Conservation (phyloP, 208 protist species). For the Trypanosomatidae sp. region DNA sequence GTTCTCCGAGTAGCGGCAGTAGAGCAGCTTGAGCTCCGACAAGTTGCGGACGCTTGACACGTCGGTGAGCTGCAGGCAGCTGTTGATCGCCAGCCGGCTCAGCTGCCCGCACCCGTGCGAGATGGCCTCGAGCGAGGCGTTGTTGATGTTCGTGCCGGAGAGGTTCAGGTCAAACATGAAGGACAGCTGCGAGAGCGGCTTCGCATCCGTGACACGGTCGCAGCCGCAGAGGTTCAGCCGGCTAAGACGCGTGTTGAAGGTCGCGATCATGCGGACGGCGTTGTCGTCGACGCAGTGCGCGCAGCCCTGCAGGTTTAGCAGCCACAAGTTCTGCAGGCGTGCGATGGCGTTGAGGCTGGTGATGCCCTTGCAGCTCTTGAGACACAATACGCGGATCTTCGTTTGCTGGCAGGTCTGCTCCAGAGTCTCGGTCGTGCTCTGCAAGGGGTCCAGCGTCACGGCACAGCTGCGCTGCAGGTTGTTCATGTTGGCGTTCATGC, state of each 20-base stretch:
- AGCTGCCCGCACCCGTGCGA: constrained; percentile 54
- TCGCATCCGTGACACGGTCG: constrained; percentile 57
- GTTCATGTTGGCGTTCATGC: constrained; percentile 44
- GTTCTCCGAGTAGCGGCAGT: constrained; percentile 76
- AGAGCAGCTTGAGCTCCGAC: constrained; percentile 66
- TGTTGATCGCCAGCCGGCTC: constrained; percentile 77
- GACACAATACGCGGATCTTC: constrained; percentile 49
- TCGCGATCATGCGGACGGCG: constrained; percentile 53
- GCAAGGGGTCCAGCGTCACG: constrained; percentile 47
- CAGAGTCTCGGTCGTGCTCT: constrained; percentile 54
- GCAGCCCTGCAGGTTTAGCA: constrained; percentile 73
- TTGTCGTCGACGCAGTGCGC: constrained; percentile 50
- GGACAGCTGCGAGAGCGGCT: constrained; percentile 44
- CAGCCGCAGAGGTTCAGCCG: constrained; percentile 76
- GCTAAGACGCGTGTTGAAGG: constrained; percentile 54
- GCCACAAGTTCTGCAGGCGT: constrained; percentile 59
- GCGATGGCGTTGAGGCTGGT: constrained; percentile 48
- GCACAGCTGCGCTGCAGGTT: constrained; percentile 35
- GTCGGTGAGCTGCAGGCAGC: constrained; percentile 52
- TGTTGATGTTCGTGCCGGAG: constrained; percentile 50
- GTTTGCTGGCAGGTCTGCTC: constrained; percentile 60
- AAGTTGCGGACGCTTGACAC: constrained; percentile 43
- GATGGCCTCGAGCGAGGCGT: constrained; percentile 49
- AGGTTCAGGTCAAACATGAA: constrained; percentile 77
- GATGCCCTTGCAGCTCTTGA: constrained; percentile 67